Conservation (phyloP, 73 alveolate species). For the Effrenium voratum region DNA sequence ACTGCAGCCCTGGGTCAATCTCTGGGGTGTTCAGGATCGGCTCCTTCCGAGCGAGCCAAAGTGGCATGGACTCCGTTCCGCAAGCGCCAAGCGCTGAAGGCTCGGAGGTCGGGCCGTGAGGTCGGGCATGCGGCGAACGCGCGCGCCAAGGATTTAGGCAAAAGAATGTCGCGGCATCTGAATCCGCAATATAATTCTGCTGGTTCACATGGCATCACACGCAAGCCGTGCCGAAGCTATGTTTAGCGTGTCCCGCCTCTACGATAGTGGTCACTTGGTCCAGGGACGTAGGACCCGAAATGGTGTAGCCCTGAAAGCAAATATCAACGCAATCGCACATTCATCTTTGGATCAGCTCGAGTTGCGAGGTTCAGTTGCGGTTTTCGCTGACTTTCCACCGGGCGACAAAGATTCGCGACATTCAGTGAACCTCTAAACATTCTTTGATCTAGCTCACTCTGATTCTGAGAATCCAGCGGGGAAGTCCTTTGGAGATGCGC, state of each 20-base stretch:
- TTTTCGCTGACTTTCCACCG: too few relatives aligned
- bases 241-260: neutral
- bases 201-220: too few relatives aligned
- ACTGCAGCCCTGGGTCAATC: conserved; percentile 74
- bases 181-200: neutral
- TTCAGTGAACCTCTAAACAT: too few relatives aligned
- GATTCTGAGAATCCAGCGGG: neutral
- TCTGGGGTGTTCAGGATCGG: conserved; percentile 59
- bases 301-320: conserved; percentile 76
- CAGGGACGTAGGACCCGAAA: conserved; percentile 59
- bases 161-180: neutral
- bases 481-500: conserved; percentile 50
- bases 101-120: neutral
- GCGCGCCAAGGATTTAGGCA: neutral
- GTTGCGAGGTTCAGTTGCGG: too few relatives aligned
- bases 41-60: conserved; percentile 29
- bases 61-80: too few relatives aligned
- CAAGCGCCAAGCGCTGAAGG: too few relatives aligned
- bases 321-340: too few relatives aligned
- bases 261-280: conserved; percentile 19
- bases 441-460: too few relatives aligned
- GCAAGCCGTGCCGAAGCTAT: too few relatives aligned
- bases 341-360: too few relatives aligned
- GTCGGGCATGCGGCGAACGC: neutral
- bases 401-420: too few relatives aligned